Conservation (phyloP, 495 filamentous ascomycete genomes). For the Penicillium daleae region DNA sequence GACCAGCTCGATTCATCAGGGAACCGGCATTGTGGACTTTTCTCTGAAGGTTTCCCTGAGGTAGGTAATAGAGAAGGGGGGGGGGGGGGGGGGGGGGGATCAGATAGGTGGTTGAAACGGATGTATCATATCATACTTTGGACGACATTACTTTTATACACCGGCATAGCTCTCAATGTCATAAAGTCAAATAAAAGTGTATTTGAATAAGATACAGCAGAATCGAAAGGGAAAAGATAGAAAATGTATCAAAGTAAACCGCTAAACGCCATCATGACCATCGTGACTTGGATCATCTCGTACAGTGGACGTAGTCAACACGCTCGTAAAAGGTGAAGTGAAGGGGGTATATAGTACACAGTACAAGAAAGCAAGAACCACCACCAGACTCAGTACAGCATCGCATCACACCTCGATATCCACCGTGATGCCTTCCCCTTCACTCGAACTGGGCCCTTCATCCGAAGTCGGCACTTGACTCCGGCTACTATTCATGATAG, state of each 20-base stretch:
- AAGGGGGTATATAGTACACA: constrained; percentile 29
- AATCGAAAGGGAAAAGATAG: constrained; percentile 15
- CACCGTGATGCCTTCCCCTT: constrained; percentile 48
- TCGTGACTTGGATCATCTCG: constrained; percentile 27
- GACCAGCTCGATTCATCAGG: constrained; percentile 96
- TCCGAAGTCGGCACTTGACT: constrained; percentile 23
- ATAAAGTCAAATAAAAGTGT: constrained; percentile 9
- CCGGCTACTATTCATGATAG: constrained; percentile 18
- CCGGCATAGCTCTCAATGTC: background rate
- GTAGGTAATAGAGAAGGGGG: too few relatives aligned
- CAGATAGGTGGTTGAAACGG: background rate
- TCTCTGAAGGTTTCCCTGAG: constrained; percentile 80
- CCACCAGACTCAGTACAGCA: background rate
- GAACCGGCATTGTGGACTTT: constrained; percentile 89
- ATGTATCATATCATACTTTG: constrained; percentile 16
- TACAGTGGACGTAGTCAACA: constrained; percentile 20
- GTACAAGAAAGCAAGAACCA: constrained; percentile 12
- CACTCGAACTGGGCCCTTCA: constrained; percentile 48
- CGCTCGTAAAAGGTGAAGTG: background rate
- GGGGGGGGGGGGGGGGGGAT: background rate
- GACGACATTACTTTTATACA: background rate
- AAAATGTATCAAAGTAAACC: constrained; percentile 9
- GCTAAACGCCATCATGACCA: constrained; percentile 27
- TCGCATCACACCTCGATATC: constrained; percentile 47
- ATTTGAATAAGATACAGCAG: constrained; percentile 24